Percentiles rank a stretch among this genome's conserved stretches.
Evolutionary conservation across 108 stramenopile genomes (phyloP).

Genomic region (Asterionellopsis glacialis): DNA sequence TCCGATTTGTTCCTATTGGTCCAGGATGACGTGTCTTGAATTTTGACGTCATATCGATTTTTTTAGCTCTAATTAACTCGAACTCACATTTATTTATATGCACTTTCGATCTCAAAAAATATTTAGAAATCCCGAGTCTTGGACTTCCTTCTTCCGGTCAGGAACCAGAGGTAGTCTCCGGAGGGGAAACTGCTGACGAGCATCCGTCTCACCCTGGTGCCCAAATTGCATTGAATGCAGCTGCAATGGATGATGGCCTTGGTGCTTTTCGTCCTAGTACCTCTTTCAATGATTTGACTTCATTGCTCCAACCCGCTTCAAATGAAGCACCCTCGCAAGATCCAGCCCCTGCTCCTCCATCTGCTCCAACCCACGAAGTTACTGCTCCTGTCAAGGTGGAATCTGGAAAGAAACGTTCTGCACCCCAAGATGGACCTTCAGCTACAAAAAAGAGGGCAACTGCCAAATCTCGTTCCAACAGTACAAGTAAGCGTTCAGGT

Average conservation of each 20-base stretch:
- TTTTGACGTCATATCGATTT: neutral
- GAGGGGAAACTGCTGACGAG: constrained; percentile 4
- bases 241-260: constrained; percentile 40
- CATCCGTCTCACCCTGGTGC: neutral
- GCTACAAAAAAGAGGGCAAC: neutral
- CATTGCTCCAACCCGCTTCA: constrained; percentile 8
- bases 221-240: too few species aligned
- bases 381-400: neutral
- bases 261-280: constrained; percentile 55
- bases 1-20: too few species aligned
- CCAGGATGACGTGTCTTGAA: neutral
- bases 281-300: constrained; percentile 52
- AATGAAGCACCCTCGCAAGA: neutral
- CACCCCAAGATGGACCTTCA: neutral
- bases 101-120: neutral
- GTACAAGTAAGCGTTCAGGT: neutral
- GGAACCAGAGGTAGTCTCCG: constrained; percentile 9
- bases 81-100: neutral
- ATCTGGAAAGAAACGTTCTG: constrained; percentile 26
- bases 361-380: neutral
- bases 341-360: constrained; percentile 2
- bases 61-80: neutral
- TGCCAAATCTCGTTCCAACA: constrained; percentile 2
- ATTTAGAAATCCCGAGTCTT: constrained; percentile 25
- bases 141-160: too few species aligned